Percentiles rank a stretch among this genome's conserved stretches.
phyloP scores from a whole-genome alignment of 371 early-diverging fungal species.

The Mucor piriformis region DNA sequence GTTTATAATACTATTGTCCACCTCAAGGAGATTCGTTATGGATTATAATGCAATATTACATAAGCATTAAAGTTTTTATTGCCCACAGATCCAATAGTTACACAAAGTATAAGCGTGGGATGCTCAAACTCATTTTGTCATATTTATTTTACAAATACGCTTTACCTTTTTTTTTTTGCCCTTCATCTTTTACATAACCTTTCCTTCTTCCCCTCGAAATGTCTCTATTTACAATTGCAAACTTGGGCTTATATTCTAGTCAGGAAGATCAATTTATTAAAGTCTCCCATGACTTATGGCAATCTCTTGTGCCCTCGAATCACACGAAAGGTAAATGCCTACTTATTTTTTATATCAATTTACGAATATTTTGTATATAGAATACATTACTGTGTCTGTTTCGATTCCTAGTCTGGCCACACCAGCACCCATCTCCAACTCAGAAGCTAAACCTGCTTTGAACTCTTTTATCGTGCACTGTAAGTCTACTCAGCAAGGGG shows the following conservation, averaged over 20 bases:
- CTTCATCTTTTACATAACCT: not conserved
- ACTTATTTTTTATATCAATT: no score
- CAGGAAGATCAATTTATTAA: conserved; percentile 21
- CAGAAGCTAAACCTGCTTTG: not conserved
- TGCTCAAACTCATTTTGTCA: not conserved
- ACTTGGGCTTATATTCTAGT: conserved; percentile 2
- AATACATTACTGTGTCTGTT: conserved; percentile 20
- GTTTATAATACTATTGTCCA: no score
- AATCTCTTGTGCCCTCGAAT: conserved; percentile 6
- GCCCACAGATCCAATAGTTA: not conserved
- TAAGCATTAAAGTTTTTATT: no score
- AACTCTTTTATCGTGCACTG: conserved; percentile 20
- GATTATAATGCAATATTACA: no score
- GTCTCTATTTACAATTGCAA: conserved; percentile 11
- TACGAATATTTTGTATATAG: conserved; percentile 12
- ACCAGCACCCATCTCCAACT: not conserved
- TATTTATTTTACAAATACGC: not conserved
- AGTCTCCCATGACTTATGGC: conserved; percentile 25
- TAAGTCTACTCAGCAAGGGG: conserved; percentile 18
- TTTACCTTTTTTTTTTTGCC: not conserved
- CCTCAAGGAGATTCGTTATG: no score
- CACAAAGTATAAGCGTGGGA: conserved; percentile 3
- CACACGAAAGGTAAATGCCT: conserved; percentile 8
- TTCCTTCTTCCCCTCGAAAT: not conserved
- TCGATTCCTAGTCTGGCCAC: conserved; percentile 16